Conservation (phyloP, 176 grass and related monocot species). For the Triticum turgidum region DNA sequence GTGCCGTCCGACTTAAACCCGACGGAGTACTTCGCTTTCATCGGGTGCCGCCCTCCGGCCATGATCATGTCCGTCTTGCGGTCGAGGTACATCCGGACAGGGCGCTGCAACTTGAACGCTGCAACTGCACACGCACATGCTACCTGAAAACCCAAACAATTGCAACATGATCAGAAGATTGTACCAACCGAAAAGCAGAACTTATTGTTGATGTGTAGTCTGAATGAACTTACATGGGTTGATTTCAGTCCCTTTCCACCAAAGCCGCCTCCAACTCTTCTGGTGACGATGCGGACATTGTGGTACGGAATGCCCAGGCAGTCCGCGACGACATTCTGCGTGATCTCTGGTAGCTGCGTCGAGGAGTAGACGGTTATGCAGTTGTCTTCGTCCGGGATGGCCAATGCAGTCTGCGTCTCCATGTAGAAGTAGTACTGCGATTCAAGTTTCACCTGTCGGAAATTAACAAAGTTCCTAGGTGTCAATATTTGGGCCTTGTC, state of each 20-base stretch:
- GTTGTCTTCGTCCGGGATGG: constrained; percentile 84
- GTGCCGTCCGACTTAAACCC: constrained; percentile 87
- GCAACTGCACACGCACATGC: constrained; percentile 61
- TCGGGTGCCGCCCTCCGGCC: constrained; percentile 71
- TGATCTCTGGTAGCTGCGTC: constrained; percentile 42
- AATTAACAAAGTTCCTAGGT: neutral
- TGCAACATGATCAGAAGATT: neutral
- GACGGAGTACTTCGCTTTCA: constrained; percentile 61
- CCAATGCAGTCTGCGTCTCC: constrained; percentile 64
- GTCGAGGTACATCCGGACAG: constrained; percentile 76
- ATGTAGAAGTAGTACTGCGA: constrained; percentile 90
- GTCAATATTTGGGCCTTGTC: neutral
- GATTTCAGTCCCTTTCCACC: constrained; percentile 69
- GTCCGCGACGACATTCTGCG: constrained; percentile 50
- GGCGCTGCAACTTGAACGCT: constrained; percentile 57
- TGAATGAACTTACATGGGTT: constrained; percentile 24
- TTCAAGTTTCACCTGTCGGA: constrained; percentile 66
- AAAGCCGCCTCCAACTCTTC: constrained; percentile 80
- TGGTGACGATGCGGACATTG: constrained; percentile 78
- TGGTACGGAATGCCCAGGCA: constrained; percentile 66
- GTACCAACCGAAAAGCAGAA: neutral
- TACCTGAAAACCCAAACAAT: constrained; percentile 24
- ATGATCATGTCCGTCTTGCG: constrained; percentile 85
- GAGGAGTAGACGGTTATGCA: constrained; percentile 67
- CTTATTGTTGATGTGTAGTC: too few relatives aligned